Evolutionary conservation across 2,329 filamentous ascomycete species (phyloP), one percentile per base, ranked within the genome.

Genomic region (Zymoseptoria crescenta): DNA sequence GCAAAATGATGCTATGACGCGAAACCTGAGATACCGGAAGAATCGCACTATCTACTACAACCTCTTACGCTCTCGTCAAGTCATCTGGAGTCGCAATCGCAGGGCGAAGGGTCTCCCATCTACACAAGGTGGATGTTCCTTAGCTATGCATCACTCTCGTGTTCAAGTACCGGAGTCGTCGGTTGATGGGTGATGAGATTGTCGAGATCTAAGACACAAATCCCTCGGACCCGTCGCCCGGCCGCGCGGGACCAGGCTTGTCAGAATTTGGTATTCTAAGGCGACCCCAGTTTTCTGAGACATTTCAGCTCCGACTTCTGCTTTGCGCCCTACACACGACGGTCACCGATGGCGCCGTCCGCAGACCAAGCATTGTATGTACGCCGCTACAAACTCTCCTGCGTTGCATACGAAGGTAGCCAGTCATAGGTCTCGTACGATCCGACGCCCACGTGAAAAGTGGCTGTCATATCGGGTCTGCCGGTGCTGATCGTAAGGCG

Each of bases 1-100:
- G 24, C 24, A 24, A 24, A 4, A 67, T 51, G 56, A 24, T 56
- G 27, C 29, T 49, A 45, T 45, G 35, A 45, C 35, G 35, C 35
- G 16, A 45, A 16, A 16, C 2, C 6, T 6, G 4, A 45, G 16
- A 6, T 16, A n/a, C 35, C 4, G 24, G 24, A 24, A 16, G n/a
- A 45, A 45, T 45, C 4, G 35, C 13, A n/a, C 35, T 45, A 24
- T 24, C 24, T 24, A 24, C 24, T 24, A 24, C 24, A 24, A 24
- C 24, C 35, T 13, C 13, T 7, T 13, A 45, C 35, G 35, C 35
- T 45, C 35, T 45, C 7, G 5, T 45, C 35, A 16, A 45, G 13
- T n/a, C 35, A 13, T 16, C 16, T 6, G 35, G 24, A 24, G 24
- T 24, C 24, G 24, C 24, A 4, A 24, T 24, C 24, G 24, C 24